Conservation (phyloP, 306 rosid genomes). For the Albizia julibrissin region DNA sequence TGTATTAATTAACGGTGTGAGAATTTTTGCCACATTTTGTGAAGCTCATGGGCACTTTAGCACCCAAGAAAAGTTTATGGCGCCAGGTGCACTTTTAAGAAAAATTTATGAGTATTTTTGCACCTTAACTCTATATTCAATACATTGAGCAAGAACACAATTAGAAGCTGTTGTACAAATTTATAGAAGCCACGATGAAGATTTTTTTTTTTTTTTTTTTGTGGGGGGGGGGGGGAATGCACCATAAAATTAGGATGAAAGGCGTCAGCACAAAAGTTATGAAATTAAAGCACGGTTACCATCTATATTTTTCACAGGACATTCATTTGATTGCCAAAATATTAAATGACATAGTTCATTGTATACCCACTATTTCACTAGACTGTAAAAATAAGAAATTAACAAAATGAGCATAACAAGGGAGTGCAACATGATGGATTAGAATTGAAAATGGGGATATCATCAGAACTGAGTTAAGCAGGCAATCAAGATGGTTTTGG, state of each 20-base stretch:
- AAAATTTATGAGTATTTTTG: too few relatives aligned
- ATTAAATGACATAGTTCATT: conserved; percentile 14
- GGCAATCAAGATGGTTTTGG: too few relatives aligned
- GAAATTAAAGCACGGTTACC: conserved; percentile 15
- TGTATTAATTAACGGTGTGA: too few relatives aligned
- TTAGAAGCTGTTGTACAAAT: conserved; percentile 22
- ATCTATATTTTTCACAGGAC: conserved; percentile 1
- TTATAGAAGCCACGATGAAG: not conserved
- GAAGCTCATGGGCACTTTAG: too few relatives aligned
- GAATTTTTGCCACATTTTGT: too few relatives aligned
- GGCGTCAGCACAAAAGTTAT: not conserved
- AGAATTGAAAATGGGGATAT: conserved; percentile 3
- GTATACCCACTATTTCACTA: conserved; percentile 1
- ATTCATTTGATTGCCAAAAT: not conserved
- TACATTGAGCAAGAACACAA: not conserved
- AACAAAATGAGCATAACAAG: not conserved
- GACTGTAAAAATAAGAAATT: conserved; percentile 13
- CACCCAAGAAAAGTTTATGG: too few relatives aligned
- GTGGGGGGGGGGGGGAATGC: not conserved
- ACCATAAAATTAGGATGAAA: conserved; percentile 23
- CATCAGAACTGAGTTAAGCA: conserved; percentile 11
- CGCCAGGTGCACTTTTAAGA: too few relatives aligned
- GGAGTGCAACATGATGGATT: not conserved
- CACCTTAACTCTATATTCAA: too few relatives aligned
- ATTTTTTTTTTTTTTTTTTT: too few relatives aligned